Conservation (phyloP, 495 filamentous ascomycete genomes). For the Xylaria grammica region DNA sequence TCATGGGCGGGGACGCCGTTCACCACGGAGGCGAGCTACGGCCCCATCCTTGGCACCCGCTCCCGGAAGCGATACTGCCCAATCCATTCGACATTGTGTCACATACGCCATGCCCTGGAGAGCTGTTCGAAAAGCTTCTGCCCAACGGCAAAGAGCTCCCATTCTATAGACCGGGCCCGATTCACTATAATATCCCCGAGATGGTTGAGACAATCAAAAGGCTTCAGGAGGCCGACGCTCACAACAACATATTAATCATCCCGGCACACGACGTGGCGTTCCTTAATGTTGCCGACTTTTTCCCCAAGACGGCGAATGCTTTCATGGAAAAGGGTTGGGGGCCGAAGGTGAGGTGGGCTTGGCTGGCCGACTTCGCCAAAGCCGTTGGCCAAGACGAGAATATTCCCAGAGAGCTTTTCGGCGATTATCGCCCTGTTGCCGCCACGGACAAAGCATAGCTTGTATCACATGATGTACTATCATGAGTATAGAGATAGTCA, state of each 20-base stretch:
- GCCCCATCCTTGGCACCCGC: slow-evolving; percentile 53
- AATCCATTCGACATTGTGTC: slow-evolving; percentile 36
- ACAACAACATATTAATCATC: slow-evolving; percentile 56
- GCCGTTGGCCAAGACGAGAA: slow-evolving; percentile 40
- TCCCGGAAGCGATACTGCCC: slow-evolving; percentile 51
- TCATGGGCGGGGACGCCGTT: slow-evolving; percentile 61
- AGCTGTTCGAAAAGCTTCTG: slow-evolving; percentile 45
- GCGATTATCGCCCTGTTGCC: slow-evolving; percentile 7
- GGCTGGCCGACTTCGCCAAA: slow-evolving; percentile 59
- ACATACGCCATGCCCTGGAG: slow-evolving; percentile 42
- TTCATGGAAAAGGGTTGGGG: slow-evolving; percentile 59
- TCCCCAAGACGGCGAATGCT: slow-evolving; percentile 54
- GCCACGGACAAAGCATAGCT: no score
- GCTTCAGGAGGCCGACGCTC: slow-evolving; percentile 55
- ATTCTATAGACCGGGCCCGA: slow-evolving; percentile 39
- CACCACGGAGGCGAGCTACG: slow-evolving; percentile 61
- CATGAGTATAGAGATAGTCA: no score
- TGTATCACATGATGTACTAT: no score
- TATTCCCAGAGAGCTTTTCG: slow-evolving; percentile 18
- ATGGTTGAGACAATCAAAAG: slow-evolving; percentile 46
- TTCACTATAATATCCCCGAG: slow-evolving; percentile 35
- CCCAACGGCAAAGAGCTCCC: slow-evolving; percentile 33
- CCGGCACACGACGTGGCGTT: slow-evolving; percentile 60
- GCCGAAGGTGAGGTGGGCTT: slow-evolving; percentile 56
- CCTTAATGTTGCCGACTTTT: slow-evolving; percentile 53